Evolutionary conservation across 148 eudicot species (phyloP).

Genomic region (Simmondsia chinensis): DNA sequence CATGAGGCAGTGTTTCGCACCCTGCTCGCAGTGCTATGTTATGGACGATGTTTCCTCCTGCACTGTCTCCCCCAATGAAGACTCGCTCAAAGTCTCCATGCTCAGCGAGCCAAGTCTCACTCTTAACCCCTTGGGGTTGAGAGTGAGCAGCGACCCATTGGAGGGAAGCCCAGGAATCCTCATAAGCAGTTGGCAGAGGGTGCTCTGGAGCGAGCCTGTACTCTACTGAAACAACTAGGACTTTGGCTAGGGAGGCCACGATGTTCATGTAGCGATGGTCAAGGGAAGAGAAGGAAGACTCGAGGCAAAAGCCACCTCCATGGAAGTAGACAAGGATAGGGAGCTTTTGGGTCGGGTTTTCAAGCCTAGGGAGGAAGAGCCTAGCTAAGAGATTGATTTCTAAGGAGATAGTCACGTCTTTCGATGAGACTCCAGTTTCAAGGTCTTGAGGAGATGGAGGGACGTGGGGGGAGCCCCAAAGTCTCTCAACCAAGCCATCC

Average conservation of each 20-base stretch:
- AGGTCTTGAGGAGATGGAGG: slow-evolving; percentile 21
- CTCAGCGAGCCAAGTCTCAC: slow-evolving; percentile 35
- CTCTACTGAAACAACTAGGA: slow-evolving; percentile 28
- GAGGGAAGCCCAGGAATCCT: slow-evolving; percentile 52
- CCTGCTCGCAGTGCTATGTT: slow-evolving; percentile 36
- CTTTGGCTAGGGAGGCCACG: slow-evolving; percentile 18
- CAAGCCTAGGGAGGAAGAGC: slow-evolving; percentile 26
- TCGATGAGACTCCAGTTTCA: slow-evolving; percentile 25
- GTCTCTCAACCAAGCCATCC: slow-evolving; percentile 27
- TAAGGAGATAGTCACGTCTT: slow-evolving; percentile 21
- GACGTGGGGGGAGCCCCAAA: slow-evolving; percentile 10
- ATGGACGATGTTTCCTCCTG: slow-evolving; percentile 54
- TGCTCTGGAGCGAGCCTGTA: slow-evolving; percentile 52
- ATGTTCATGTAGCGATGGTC: slow-evolving; percentile 22
- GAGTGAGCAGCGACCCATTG: slow-evolving; percentile 36
- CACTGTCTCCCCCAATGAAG: slow-evolving; percentile 45
- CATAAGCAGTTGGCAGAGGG: slow-evolving; percentile 33
- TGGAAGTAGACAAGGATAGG: slow-evolving; percentile 60
- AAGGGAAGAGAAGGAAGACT: slow-evolving; percentile 25
- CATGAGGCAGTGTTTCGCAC: slow-evolving; percentile 6
- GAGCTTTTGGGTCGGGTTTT: slow-evolving; percentile 6
- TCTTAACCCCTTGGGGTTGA: neutral
- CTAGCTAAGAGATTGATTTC: slow-evolving; percentile 14
- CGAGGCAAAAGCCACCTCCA: slow-evolving; percentile 53
- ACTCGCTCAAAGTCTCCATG: slow-evolving; percentile 25